Evolutionary conservation across 164 flowering plant genomes (phyloP).

Genomic region (Vitis amurensis): DNA sequence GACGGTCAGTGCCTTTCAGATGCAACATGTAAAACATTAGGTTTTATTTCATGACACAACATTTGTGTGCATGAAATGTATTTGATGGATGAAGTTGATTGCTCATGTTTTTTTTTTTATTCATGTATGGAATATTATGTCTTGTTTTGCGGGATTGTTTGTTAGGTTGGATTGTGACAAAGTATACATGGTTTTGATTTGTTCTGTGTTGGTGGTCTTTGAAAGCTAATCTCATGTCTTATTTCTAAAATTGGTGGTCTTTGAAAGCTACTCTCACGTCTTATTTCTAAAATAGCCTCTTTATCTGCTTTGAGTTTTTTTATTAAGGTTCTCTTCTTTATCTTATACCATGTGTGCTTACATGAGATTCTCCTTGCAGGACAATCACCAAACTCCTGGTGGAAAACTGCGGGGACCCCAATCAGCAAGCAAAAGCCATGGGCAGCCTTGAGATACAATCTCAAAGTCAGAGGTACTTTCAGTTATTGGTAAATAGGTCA

Average conservation of each 20-base stretch:
- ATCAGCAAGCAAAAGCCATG: conserved; percentile 53
- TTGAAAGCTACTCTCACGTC: background rate
- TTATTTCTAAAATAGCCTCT: background rate
- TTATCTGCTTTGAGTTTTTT: background rate
- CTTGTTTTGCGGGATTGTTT: too few species aligned
- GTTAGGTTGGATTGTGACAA: too few species aligned
- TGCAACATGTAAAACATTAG: background rate
- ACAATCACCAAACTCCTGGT: conserved; percentile 41
- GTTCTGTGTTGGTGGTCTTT: too few species aligned
- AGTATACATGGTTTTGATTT: too few species aligned
- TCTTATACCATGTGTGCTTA: background rate
- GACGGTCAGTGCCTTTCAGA: background rate
- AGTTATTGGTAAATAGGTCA: background rate
- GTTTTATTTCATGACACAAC: background rate
- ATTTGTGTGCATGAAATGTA: background rate
- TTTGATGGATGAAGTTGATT: background rate
- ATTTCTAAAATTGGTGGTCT: background rate
- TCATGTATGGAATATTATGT: too few species aligned
- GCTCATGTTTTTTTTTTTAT: background rate
- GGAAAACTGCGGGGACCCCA: conserved; percentile 42
- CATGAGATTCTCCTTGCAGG: conserved; percentile 31
- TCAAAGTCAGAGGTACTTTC: background rate
- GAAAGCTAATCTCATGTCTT: background rate
- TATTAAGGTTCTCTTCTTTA: background rate
- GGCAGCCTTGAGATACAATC: conserved; percentile 30